Evolutionary conservation across 208 protist species (phyloP).

Genomic region (Acanthamoeba divionensis): DNA sequence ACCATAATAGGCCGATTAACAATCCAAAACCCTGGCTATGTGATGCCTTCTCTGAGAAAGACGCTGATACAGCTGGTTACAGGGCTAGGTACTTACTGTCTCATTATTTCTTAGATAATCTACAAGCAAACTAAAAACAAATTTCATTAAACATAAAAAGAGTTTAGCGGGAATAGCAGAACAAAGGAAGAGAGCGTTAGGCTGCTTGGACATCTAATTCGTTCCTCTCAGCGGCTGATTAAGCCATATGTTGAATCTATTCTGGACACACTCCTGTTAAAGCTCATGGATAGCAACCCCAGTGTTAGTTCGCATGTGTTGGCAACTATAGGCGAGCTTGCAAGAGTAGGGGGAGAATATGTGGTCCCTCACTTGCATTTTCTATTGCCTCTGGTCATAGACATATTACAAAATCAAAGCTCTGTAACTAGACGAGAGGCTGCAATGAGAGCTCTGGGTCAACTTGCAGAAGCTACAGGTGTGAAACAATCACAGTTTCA

Average conservation of each 20-base stretch:
- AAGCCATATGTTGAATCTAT: conserved; percentile 83
- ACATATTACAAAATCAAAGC: conserved; percentile 81
- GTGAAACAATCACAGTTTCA: background rate
- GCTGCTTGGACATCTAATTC: conserved; percentile 81
- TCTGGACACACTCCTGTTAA: conserved; percentile 77
- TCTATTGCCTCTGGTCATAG: conserved; percentile 82
- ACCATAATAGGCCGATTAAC: conserved; percentile 84
- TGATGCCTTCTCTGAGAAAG: conserved; percentile 86
- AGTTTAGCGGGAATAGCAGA: conserved; percentile 65
- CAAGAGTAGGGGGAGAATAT: conserved; percentile 70
- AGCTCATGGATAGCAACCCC: conserved; percentile 62
- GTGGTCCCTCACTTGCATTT: conserved; percentile 76
- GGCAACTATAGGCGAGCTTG: conserved; percentile 80
- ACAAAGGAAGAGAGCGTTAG: conserved; percentile 79
- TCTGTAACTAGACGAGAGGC: conserved; percentile 67
- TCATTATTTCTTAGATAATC: background rate
- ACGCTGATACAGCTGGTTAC: conserved; percentile 87
- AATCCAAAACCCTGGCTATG: conserved; percentile 82
- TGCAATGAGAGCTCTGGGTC: conserved; percentile 74
- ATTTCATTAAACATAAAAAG: conserved; percentile 47
- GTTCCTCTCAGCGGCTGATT: conserved; percentile 73
- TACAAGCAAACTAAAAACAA: background rate
- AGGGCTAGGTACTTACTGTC: conserved; percentile 62
- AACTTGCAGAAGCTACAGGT: conserved; percentile 74
- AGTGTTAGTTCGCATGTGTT: conserved; percentile 73